Evolutionary conservation across 352 stramenopile species (phyloP).

Genomic region (Aphanomyces stellatus): DNA sequence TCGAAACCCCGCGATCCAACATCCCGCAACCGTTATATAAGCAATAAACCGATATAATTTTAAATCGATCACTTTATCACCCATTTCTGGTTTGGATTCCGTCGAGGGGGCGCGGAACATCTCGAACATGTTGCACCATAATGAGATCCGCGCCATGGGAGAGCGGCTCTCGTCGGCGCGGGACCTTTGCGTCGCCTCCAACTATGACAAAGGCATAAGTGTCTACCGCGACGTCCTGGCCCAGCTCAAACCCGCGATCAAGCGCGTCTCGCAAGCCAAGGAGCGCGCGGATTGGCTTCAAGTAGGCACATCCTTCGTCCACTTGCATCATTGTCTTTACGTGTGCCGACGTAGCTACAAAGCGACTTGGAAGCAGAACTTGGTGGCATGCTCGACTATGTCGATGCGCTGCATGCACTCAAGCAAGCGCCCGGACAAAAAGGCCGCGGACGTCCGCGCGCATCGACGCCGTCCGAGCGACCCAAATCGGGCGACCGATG

Average conservation of each 20-base stretch:
- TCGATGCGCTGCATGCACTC: constrained; percentile 60
- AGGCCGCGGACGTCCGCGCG: constrained; percentile 13
- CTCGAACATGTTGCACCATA: constrained; percentile 33
- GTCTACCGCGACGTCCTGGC: constrained; percentile 53
- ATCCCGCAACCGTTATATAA: neutral
- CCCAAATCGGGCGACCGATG: constrained; percentile 31
- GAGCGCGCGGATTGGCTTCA: constrained; percentile 78
- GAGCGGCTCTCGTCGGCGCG: constrained; percentile 48
- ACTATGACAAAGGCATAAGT: constrained; percentile 52
- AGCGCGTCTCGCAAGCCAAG: constrained; percentile 52
- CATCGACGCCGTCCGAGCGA: constrained; percentile 15
- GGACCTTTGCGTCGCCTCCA: constrained; percentile 49
- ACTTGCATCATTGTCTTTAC: neutral
- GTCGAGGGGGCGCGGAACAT: neutral
- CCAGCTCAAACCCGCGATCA: constrained; percentile 51
- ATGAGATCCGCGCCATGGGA: constrained; percentile 60
- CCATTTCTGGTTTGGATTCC: too few species aligned
- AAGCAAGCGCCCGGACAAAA: constrained; percentile 33
- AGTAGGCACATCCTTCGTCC: constrained; percentile 21
- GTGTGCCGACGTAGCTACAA: constrained; percentile 41
- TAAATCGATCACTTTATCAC: neutral
- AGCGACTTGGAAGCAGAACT: constrained; percentile 78
- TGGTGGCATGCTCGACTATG: constrained; percentile 65
- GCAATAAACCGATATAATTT: neutral
- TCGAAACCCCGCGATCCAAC: neutral